Evolutionary conservation across 2,329 filamentous ascomycete genomes (phyloP), one percentile per base, ranked within the genome.

Genomic region (Alternaria atra): DNA sequence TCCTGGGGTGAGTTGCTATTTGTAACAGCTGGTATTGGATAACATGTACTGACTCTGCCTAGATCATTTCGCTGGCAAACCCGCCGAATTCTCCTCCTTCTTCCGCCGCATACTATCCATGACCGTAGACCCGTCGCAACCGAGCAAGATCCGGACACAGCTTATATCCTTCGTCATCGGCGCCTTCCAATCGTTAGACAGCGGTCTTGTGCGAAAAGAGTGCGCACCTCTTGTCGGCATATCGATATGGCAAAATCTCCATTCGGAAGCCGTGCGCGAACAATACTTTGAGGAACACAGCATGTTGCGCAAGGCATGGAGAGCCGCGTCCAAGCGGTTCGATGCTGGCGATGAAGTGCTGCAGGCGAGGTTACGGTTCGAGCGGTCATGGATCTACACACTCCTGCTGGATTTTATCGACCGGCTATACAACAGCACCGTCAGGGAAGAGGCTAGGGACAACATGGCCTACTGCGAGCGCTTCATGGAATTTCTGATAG

Each of bases 191-290:
- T 97, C 93, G 47, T 84, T 99, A 32, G 96, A 99, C 77, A 94
- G 89, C 75, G 87, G 87, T 37, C 87, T 97, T 57, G 91, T 99
- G 51, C 90, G 95, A 64, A 98, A 97, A 78, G 95, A 99, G 83
- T 98, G 95, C 79, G 95, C 94, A 6, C 93, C 96, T 2, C 83
- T 99, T 52, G 94, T 99, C 20, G 95, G 93, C 12, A 97, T 99
- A 70, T 90, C 92, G 1, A 93, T 95, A 71, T 99, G 95, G 95
- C 92, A 98, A 73, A 96, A 97, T 74, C 82, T 99, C 37, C 91
- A 92, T 30, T 91, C 87, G 58, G 93, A 96, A 34, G 85, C 86
- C 60, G 87, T 89, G 64, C 87, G 93, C 67, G 92, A 97, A 55
- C 82, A 83, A 34, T 87, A 89, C 56, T 84, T 99, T 30, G 89